These are phyloP conservation scores for Eucalyptus lansdowneana DNA, from an alignment of 345 rosid species.

Conservation along the genomic window DNA sequence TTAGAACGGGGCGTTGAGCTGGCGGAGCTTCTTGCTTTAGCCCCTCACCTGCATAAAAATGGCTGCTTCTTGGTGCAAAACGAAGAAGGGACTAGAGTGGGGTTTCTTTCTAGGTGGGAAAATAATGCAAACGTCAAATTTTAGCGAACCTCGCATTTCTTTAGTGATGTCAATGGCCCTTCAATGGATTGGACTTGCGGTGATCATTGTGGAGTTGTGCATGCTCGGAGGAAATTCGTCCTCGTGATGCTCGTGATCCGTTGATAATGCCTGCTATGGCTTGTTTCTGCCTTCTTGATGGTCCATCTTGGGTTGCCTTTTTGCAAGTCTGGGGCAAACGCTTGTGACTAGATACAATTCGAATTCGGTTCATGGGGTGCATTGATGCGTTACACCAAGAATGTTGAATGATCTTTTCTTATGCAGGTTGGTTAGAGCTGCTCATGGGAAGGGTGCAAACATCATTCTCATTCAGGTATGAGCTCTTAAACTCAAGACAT, in stretches of 20 bases:
- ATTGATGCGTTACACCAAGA: neutral
- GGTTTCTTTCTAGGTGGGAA: neutral
- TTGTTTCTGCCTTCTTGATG: neutral
- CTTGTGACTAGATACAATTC: neutral
- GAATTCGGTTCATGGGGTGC: neutral
- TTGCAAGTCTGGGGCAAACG: neutral
- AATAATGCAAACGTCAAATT: neutral
- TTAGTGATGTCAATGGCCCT: neutral
- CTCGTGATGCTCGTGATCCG: neutral
- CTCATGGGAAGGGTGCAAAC: conserved; percentile 65
- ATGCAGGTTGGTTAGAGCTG: conserved; percentile 61
- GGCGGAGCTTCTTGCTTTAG: neutral
- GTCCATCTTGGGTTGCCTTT: neutral
- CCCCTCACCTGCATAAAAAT: neutral
- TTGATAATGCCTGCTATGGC: neutral
- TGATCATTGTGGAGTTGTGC: neutral
- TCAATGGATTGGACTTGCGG: neutral
- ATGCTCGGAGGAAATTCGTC: neutral
- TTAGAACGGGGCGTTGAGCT: neutral
- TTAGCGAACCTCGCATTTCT: neutral
- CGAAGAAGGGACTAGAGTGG: neutral
- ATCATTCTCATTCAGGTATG: conserved; percentile 85
- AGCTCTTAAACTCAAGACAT: neutral
- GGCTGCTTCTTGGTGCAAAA: neutral
- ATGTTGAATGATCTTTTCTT: neutral